Evolutionary conservation across 2,329 filamentous ascomycete genomes (phyloP).

Genomic region (Phyllosticta citriasiana): DNA sequence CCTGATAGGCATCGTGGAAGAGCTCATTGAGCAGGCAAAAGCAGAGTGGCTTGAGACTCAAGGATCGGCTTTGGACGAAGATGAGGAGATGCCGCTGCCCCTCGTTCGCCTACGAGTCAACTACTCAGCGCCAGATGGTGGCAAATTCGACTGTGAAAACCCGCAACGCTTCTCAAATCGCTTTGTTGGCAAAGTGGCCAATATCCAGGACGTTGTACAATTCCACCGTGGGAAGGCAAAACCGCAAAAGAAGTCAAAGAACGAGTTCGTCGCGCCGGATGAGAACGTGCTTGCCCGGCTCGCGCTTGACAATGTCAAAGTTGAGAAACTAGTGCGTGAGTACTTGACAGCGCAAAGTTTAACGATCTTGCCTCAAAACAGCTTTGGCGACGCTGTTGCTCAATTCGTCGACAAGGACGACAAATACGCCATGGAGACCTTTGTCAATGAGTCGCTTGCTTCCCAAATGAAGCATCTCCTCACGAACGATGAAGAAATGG

Average conservation of each 20-base stretch:
- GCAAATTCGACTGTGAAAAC: conserved; percentile 84
- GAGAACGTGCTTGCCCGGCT: conserved; percentile 51
- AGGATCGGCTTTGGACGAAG: conserved; percentile 45
- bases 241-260: conserved; percentile 36
- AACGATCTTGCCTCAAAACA: conserved; percentile 84
- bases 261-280: conserved; percentile 51
- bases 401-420: conserved; percentile 95
- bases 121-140: conserved; percentile 73
- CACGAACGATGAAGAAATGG: conserved; percentile 36
- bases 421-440: conserved; percentile 67
- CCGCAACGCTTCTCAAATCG: conserved; percentile 92
- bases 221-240: conserved; percentile 82
- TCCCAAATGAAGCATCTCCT: conserved; percentile 35
- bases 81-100: conserved; percentile 60
- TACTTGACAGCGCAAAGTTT: conserved; percentile 80
- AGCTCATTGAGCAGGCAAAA: conserved; percentile 79
- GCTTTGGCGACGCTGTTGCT: conserved; percentile 83
- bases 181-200: conserved; percentile 83
- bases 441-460: conserved; percentile 34
- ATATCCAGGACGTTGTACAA: conserved; percentile 85
- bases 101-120: conserved; percentile 87
- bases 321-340: conserved; percentile 80
- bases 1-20: conserved; percentile 68
- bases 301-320: conserved; percentile 68
- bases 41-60: conserved; percentile 73